These are phyloP conservation scores for Syzygium syzygioides DNA, from an alignment of 441 rosid species.

Conservation along the genomic window DNA sequence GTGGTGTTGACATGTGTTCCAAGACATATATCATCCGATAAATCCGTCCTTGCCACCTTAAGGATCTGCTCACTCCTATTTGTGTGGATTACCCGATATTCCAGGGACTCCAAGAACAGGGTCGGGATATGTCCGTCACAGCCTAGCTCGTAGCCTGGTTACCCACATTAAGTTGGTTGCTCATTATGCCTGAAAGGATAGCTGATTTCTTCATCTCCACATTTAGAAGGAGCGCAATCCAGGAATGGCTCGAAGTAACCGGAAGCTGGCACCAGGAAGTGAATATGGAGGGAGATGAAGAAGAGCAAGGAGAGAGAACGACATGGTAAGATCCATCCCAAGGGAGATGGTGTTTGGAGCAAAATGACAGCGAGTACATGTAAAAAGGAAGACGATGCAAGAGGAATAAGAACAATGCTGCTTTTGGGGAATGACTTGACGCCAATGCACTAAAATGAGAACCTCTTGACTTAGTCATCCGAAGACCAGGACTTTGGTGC, in stretches of 20 bases:
- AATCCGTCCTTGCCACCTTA: neutral
- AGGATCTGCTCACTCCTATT: accelerated
- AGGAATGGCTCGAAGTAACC: accelerated
- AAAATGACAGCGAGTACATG: neutral
- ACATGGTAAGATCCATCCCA: neutral
- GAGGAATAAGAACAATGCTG: neutral
- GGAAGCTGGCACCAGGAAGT: neutral
- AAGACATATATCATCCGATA: neutral
- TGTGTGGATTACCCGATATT: neutral
- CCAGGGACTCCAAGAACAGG: neutral
- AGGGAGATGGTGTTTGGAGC: neutral
- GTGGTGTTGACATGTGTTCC: accelerated
- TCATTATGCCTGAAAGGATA: accelerated
- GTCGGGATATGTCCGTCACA: accelerated
- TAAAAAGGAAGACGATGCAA: neutral
- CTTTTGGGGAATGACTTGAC: neutral
- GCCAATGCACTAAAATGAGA: neutral
- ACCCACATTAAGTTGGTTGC: accelerated
- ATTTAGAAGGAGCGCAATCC: accelerated
- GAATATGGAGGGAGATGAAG: neutral
- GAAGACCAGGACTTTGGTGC: neutral
- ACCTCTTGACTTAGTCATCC: neutral
- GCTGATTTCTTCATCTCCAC: accelerated
- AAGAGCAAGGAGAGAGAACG: neutral
- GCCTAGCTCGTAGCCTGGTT: neutral